Evolutionary conservation across 768 basidiomycete species (phyloP).

Genomic region (Suillus occidentalis): DNA sequence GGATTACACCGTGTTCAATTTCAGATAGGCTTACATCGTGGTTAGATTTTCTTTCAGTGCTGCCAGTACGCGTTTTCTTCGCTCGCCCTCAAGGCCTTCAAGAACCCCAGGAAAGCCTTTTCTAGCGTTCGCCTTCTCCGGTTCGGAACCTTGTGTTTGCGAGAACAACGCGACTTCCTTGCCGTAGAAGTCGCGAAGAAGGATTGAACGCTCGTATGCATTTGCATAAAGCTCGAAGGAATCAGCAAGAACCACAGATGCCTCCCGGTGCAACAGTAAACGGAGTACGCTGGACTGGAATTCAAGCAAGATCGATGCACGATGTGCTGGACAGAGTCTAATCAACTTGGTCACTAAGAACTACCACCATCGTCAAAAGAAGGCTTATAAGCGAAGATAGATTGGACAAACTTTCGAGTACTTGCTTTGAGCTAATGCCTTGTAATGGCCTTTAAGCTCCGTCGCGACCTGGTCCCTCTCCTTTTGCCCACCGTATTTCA

Average conservation of each 20-base stretch:
- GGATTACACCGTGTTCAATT: not conserved
- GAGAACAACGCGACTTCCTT: slow-evolving; percentile 80
- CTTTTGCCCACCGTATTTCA: slow-evolving; percentile 74
- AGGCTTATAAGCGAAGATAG: not conserved
- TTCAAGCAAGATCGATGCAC: slow-evolving; percentile 73
- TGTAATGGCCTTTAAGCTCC: slow-evolving; percentile 82
- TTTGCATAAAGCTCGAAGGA: slow-evolving; percentile 87
- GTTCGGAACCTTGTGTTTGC: slow-evolving; percentile 51
- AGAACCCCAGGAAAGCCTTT: slow-evolving; percentile 70
- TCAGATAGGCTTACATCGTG: slow-evolving; percentile 57
- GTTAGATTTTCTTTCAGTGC: slow-evolving; percentile 73
- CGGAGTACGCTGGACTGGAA: slow-evolving; percentile 76
- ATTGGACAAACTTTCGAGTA: slow-evolving; percentile 74
- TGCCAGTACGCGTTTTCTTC: slow-evolving; percentile 62
- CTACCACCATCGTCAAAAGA: slow-evolving; percentile 35
- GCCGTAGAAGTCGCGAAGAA: slow-evolving; percentile 88
- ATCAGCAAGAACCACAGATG: slow-evolving; percentile 81
- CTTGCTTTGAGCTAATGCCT: slow-evolving; percentile 77
- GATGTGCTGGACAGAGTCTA: slow-evolving; percentile 70
- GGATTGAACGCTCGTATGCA: slow-evolving; percentile 76
- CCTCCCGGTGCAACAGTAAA: slow-evolving; percentile 82
- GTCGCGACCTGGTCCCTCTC: slow-evolving; percentile 79
- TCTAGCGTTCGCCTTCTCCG: slow-evolving; percentile 63
- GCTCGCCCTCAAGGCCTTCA: slow-evolving; percentile 60
- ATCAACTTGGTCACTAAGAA: slow-evolving; percentile 83